Base-by-base conservation (phyloP, 495 filamentous ascomycete genomes). In the Tuber brumale region DNA sequence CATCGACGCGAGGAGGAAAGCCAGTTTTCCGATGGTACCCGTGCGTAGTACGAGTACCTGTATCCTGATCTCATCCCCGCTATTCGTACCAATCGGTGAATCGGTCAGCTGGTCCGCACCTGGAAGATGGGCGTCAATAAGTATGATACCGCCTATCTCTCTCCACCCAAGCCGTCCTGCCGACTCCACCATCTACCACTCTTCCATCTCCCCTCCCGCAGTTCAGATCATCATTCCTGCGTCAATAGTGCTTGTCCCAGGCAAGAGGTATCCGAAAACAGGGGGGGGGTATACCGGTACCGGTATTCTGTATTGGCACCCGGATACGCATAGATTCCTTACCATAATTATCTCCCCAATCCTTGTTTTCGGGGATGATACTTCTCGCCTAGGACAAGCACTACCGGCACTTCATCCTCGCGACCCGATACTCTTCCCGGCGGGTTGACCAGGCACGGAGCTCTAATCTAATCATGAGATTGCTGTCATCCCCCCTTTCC, bases 401-500 rank as follows among this genome's bases (percentile, higher is more conserved):
- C 46, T 48, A 48, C 7, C 18, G 21, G 23, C 21, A 23, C 21
- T 51, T 7, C 46, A 23, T 51, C 46, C 8, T n/a, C 46, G 23
- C 48, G 23, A 23, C 46, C 23, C 9, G 48, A 27, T 57, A 57
- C 48, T n/a, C 48, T 57, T n/a, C 23, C 23, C 9, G 48, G 48
- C 23, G n/a, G 23, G 48, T 48, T 39, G 37, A 39, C 37, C 37
- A 39, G 37, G 37, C 48, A 72, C 70, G 27, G 71, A 69, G 41
- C 41, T 39, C 46, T 70, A 41, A 27, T 61, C 35, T 73, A 70
- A 45, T 45, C 51, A 72, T 43, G 74, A 72, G 69, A 72, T 61
- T 61, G 41, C 74, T 61, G 48, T 39, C 43, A 70, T 72, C 70
- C n/a, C 69, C 41, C 35, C 69, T 69, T 78, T 44, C 70, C 43